Percentiles rank a stretch among this genome's conserved stretches.
Evolutionary conservation across 768 basidiomycete species (phyloP).

Genomic region (Amanita jacksonii): DNA sequence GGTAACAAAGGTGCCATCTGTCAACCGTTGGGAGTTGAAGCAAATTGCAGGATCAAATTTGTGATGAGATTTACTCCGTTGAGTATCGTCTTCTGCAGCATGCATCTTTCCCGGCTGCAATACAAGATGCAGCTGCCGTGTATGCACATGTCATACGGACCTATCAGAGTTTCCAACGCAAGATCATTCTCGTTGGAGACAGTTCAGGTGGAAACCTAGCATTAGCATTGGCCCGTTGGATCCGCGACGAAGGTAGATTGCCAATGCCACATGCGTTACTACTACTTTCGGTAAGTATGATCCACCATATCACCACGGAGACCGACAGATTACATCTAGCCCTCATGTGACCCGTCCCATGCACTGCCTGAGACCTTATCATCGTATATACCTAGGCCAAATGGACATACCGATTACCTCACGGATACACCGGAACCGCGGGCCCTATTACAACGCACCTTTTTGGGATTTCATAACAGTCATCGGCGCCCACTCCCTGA

Average conservation of each 20-base stretch:
- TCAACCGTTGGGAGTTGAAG: no score
- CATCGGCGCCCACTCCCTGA: slow-evolving; percentile 12
- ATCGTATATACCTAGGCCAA: slow-evolving; percentile 39
- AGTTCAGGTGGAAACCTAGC: slow-evolving; percentile 47
- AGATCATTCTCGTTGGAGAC: slow-evolving; percentile 43
- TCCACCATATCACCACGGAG: neutral
- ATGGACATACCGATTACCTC: slow-evolving; percentile 39
- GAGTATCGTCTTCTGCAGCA: slow-evolving; percentile 46
- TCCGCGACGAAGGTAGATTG: slow-evolving; percentile 39
- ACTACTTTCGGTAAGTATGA: slow-evolving; percentile 29
- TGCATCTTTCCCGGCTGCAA: slow-evolving; percentile 42
- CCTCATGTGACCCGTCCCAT: slow-evolving; percentile 28
- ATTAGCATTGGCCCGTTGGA: slow-evolving; percentile 40
- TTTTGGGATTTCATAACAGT: slow-evolving; percentile 32
- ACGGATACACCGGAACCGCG: slow-evolving; percentile 45
- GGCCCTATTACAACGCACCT: slow-evolving; percentile 42
- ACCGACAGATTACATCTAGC: slow-evolving; percentile 9
- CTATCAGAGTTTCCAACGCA: slow-evolving; percentile 19
- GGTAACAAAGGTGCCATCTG: slow-evolving; percentile 15
- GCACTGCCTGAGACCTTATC: slow-evolving; percentile 39
- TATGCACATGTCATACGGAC: slow-evolving; percentile 36
- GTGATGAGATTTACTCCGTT: slow-evolving; percentile 32
- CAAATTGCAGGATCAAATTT: slow-evolving; percentile 20
- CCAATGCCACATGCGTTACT: slow-evolving; percentile 37
- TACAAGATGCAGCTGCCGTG: slow-evolving; percentile 43